Evolutionary conservation across 129 eudicot species (phyloP), one percentile per base, ranked within the genome.

Genomic region (Chrysanthemum lavandulifolium): DNA sequence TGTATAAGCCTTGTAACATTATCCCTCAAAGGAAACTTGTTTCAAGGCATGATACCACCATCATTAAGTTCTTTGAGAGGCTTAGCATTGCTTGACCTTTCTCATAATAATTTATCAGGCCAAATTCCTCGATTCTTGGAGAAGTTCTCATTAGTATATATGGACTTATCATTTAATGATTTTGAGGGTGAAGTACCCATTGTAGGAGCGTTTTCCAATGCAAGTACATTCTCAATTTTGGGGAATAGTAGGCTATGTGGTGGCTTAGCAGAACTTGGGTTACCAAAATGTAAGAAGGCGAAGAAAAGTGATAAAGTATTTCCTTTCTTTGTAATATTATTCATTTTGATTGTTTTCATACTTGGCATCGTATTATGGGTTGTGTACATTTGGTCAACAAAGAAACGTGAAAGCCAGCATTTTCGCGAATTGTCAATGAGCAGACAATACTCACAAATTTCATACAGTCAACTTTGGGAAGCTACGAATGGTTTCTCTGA

Each of bases 401-500:
- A 60, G 71, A 79, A 48, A 61, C 27, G 21, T 15, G 62, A 58
- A 4, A n/a, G 45, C 5, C 65, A 51, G 14, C 6, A 4, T 21
- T 40, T 67, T 48, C 70, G 6, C n/a, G 48, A 61, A 33, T 53
- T 52, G 11, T 45, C 59, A 1, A 25, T 40, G 10, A 57, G 50
- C 3, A 63, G 50, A 49, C 23, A 16, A 0, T 65, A 49, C 36
- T 52, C 31, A 0, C 68, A 73, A 13, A 59, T 81, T 10, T 63
- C 82, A 6, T 81, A 77, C 49, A 16, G 12, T 11, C 73, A 50
- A 19, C 83, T 84, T 36, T 66, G 58, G 45, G 23, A 65, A 73
- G 85, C 85, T 69, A 84, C 88, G 0, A 10, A 81, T 18, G 79
- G 82, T 12, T 84, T 84, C 69, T 77, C 83, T 1, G 4, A 67